Evolutionary conservation across 306 rosid species (phyloP).

Genomic region (Quercus aquifolioides): DNA sequence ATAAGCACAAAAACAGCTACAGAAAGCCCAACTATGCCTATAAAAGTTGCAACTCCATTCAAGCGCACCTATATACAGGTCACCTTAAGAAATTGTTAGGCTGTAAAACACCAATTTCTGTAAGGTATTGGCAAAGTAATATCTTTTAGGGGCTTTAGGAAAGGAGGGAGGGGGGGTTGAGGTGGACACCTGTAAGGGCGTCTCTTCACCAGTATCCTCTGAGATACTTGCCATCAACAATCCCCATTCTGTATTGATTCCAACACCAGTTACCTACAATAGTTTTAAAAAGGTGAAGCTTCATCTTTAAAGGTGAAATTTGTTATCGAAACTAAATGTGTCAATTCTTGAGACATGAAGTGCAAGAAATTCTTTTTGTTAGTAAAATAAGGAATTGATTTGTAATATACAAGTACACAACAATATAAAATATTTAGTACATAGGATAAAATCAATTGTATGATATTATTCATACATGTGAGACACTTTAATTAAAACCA

Average conservation of each 20-base stretch:
- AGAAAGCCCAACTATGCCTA: conserved; percentile 90
- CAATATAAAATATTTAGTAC: neutral
- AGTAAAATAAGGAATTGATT: neutral
- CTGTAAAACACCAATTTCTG: conserved; percentile 12
- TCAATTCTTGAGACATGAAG: neutral
- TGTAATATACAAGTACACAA: neutral
- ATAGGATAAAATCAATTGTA: neutral
- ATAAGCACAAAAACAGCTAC: conserved; percentile 81
- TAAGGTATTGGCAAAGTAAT: conserved; percentile 10
- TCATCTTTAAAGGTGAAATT: neutral
- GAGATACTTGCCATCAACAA: conserved; percentile 99
- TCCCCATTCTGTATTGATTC: conserved; percentile 99
- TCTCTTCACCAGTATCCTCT: conserved; percentile 96
- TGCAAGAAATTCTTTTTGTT: neutral
- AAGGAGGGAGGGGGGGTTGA: neutral
- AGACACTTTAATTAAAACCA: neutral
- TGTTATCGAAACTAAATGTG: neutral
- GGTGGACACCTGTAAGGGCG: conserved; percentile 82
- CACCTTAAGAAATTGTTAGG: conserved; percentile 22
- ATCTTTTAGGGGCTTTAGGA: neutral
- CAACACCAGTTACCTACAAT: conserved; percentile 90
- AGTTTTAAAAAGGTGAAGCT: conserved; percentile 14
- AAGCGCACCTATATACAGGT: conserved; percentile 75
- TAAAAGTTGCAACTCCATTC: conserved; percentile 98
- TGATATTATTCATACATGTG: neutral